phyloP scores from a whole-genome alignment of 208 protist genomes.

The Crithidia expoeki region DNA sequence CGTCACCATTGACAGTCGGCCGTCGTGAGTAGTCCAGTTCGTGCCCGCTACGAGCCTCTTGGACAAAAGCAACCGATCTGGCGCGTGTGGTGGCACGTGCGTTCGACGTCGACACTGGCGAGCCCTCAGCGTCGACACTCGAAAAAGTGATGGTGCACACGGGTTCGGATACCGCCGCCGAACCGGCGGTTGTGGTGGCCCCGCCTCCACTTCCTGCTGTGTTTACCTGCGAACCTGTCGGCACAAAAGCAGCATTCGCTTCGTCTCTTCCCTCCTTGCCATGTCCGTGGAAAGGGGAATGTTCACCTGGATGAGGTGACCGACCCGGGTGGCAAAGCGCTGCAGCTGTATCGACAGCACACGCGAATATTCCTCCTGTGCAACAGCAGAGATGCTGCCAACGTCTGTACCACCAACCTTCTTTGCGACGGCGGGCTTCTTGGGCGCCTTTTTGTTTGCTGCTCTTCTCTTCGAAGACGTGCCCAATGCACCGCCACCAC shows the following conservation, averaged over 20 bases:
- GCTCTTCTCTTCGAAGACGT: slow-evolving; percentile 8
- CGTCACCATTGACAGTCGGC: background rate
- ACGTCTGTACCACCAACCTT: background rate
- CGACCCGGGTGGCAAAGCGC: slow-evolving; percentile 14
- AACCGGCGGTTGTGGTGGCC: too few species aligned
- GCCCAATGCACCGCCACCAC: background rate
- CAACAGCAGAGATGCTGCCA: background rate
- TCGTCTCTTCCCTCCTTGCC: background rate
- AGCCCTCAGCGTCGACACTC: background rate
- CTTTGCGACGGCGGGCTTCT: slow-evolving; percentile 9
- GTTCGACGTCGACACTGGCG: background rate
- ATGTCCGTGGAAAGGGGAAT: background rate
- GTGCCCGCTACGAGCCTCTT: background rate
- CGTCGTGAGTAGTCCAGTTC: background rate
- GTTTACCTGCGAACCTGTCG: too few species aligned
- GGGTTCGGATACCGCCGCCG: too few species aligned
- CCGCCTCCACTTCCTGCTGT: too few species aligned
- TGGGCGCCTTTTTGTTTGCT: slow-evolving; percentile 7
- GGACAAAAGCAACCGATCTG: slow-evolving; percentile 15
- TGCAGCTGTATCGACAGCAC: slow-evolving; percentile 21
- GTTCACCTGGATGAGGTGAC: background rate
- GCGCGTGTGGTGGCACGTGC: background rate
- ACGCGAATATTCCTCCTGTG: slow-evolving; percentile 22
- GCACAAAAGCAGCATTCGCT: too few species aligned
- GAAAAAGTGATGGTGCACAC: background rate